Base-by-base conservation (phyloP, 2,329 filamentous ascomycete genomes). In the Fusarium cicatricum region DNA sequence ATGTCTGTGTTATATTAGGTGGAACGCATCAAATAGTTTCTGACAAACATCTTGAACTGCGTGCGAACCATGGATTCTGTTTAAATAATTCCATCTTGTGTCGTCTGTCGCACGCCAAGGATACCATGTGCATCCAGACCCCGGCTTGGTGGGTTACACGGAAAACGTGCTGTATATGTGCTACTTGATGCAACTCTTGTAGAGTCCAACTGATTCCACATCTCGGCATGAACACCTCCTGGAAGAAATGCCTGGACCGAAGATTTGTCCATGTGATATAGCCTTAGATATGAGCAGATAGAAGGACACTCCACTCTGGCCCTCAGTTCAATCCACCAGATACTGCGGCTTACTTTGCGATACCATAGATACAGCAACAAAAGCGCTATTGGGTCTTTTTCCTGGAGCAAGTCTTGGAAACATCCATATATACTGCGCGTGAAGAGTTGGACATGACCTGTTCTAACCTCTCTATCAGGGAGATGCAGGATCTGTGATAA, bases 301-400 rank as follows among this genome's bases (percentile, higher is more conserved):
- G 77, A 68, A 31, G 74, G 75, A 37, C 74, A 73, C 61, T 80
- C 78, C 31, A 80, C 70, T 45, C 70, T 70, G 1, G 76, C 74
- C 29, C 78, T 69, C 1, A 78, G 67, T 16, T 72, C 72, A 54
- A 80, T 72, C 75, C 76, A 80, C 78, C 78, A 80, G 56, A 79
- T 72, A 63, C 69, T 69, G 14, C 70, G 70, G 31, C 76, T 43
- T 49, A 71, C 69, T 62, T 78, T 79, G 16, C 67, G 64, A 39
- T 78, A 80, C 77, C 77, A 80, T 4, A 78, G 51, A 58, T 77
- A 77, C 0, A 80, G 57, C 31, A 80, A 32, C 43, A 79, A 36
- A 0, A 80, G 70, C 2, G 77, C 75, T 0, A 72, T 56, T 3
- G 77, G 71, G 31, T 80, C 76, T 11, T 51, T 76, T 4, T 44